Evolutionary conservation across 106 monocot genomes (phyloP).

Genomic region (Iris macrosiphon): DNA sequence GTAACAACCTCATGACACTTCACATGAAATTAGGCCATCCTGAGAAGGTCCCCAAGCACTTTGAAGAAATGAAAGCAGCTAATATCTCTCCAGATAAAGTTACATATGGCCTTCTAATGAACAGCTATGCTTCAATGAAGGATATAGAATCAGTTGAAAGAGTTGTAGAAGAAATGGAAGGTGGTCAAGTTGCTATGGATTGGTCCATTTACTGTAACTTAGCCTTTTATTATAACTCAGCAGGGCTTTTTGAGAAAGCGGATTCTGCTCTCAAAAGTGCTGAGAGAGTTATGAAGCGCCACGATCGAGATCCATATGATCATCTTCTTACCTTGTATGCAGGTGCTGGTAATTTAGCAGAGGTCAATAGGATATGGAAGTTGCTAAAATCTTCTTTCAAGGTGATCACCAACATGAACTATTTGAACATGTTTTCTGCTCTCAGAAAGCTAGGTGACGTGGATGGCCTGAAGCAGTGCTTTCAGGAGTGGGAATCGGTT

Average conservation of each 20-base stretch:
- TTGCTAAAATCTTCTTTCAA: conserved; percentile 27
- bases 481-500: conserved; percentile 42
- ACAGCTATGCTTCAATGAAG: conserved; percentile 16
- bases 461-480: conserved; percentile 33
- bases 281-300: conserved; percentile 36
- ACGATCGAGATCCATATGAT: conserved; percentile 36
- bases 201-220: conserved; percentile 44
- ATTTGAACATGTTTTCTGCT: conserved; percentile 37
- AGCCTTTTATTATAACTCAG: conserved; percentile 41
- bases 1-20: conserved; percentile 36
- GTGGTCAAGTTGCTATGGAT: conserved; percentile 5
- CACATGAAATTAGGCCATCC: conserved; percentile 18
- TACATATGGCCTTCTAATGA: conserved; percentile 31
- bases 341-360: conserved; percentile 30
- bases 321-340: conserved; percentile 54
- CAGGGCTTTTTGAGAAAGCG: conserved; percentile 35
- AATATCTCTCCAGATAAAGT: conserved; percentile 20
- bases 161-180: conserved; percentile 34
- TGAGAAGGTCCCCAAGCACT: conserved; percentile 11
- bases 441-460: conserved; percentile 39
- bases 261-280: conserved; percentile 46
- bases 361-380: conserved; percentile 61
- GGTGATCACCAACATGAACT: conserved; percentile 47
- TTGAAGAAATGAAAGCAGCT: conserved; percentile 30
- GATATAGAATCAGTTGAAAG: conserved; percentile 39